A percentile compares a stretch with the other conserved stretches of the same genome.
phyloP scores from a whole-genome alignment of 345 rosid genomes.

The Salix dunnii region DNA sequence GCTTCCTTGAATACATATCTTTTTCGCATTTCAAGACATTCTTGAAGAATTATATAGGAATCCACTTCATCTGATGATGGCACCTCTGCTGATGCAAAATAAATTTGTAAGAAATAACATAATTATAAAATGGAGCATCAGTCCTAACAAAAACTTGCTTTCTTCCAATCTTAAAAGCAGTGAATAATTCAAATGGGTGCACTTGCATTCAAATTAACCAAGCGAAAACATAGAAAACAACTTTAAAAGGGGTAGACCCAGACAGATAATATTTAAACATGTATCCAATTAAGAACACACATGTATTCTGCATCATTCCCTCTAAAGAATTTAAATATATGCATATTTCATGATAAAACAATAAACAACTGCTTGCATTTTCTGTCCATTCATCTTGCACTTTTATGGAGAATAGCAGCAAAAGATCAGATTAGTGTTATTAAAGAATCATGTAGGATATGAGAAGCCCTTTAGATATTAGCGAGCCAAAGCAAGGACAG shows the following conservation, averaged over 20 bases:
- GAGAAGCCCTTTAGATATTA: neutral
- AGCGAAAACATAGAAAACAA: neutral
- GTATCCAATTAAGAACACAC: neutral
- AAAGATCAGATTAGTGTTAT: neutral
- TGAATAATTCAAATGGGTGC: neutral
- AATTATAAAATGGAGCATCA: neutral
- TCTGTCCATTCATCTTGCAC: neutral
- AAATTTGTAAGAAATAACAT: neutral
- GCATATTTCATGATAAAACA: neutral
- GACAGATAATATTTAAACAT: neutral
- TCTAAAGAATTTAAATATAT: neutral
- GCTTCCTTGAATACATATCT: slow-evolving; percentile 78
- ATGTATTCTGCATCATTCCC: neutral
- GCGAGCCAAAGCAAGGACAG: neutral
- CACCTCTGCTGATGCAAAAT: slow-evolving; percentile 42
- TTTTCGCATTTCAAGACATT: slow-evolving; percentile 88
- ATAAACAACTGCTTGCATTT: neutral
- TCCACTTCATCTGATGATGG: slow-evolving; percentile 88
- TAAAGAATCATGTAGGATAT: neutral
- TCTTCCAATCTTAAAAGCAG: neutral
- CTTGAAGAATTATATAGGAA: slow-evolving; percentile 71
- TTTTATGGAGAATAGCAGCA: neutral
- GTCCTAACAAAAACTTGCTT: neutral
- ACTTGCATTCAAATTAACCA: neutral
- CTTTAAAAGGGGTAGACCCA: neutral